A percentile compares a stretch with the other conserved stretches of the same genome.
These are phyloP conservation scores for Ascodesmis nigricans DNA, from an alignment of 495 filamentous ascomycete species.

Conservation along the genomic window DNA sequence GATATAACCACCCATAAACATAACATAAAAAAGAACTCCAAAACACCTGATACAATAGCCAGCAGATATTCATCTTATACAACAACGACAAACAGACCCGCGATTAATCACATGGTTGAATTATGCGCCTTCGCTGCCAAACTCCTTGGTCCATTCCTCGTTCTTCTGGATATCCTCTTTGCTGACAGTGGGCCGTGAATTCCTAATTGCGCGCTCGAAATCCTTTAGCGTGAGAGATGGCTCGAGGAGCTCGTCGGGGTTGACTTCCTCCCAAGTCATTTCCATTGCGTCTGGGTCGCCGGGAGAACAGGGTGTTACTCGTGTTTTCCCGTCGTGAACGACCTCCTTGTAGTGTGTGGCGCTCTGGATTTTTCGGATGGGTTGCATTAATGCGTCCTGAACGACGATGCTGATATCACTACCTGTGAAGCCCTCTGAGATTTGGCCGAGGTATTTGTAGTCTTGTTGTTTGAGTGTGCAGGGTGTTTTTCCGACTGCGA, in stretches of 20 bases:
- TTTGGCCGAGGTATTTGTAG: constrained; percentile 51
- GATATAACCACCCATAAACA: too few relatives aligned
- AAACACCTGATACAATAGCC: too few relatives aligned
- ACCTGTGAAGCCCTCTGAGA: constrained; percentile 84
- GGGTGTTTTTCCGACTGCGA: constrained; percentile 73
- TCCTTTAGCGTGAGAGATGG: constrained; percentile 74
- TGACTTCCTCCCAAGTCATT: constrained; percentile 80
- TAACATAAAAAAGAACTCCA: too few relatives aligned
- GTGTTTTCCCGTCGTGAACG: constrained; percentile 39
- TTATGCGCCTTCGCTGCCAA: constrained; percentile 96
- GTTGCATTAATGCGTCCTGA: constrained; percentile 95
- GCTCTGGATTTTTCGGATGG: constrained; percentile 88
- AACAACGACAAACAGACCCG: too few relatives aligned
- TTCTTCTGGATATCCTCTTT: constrained; percentile 60
- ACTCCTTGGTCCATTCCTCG: constrained; percentile 87
- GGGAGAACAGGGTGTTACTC: constrained; percentile 81
- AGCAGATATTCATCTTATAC: too few relatives aligned
- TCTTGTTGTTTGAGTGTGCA: constrained; percentile 63
- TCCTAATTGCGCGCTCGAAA: constrained; percentile 80
- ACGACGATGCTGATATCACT: constrained; percentile 93
- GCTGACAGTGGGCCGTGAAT: constrained; percentile 72
- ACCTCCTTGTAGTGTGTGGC: constrained; percentile 97
- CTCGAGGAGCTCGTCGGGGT: constrained; percentile 62
- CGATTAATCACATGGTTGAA: too few relatives aligned
- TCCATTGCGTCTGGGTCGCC: constrained; percentile 67